Base-by-base conservation (phyloP, 2,329 filamentous ascomycete genomes). In the Pseudogymnoascus sp. region DNA sequence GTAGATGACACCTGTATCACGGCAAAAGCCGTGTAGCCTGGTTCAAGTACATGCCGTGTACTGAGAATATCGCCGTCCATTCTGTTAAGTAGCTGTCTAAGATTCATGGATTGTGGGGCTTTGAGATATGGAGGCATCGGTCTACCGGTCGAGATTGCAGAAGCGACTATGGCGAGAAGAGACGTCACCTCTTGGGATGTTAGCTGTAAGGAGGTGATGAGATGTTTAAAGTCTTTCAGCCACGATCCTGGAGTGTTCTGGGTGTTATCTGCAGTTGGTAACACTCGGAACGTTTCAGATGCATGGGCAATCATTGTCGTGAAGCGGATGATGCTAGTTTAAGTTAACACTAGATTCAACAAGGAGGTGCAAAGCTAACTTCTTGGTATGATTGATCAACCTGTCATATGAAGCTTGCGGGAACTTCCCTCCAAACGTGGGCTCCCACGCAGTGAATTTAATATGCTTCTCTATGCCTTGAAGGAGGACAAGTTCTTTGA, bases 371-470 rank as follows among this genome's bases (percentile, higher is more conserved):
- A 31, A 31, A 31, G 28, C 40, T 46, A 26, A 56, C 46, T 56
- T 56, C 46, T 56, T 11, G 14, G 46, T 56, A 56, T 56, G 46
- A n/a, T 56, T 22, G 19, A 56, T 22, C 19, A 56, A 22, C 28
- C 28, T 31, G 28, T 31, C 5, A 31, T 31, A 31, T 31, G 28
- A 31, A 31, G 28, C 28, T 31, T 31, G 28, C 28, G 28, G 28
- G 6, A 31, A 31, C 5, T 31, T 31, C 28, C 28, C 28, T 6
- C 28, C 46, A 12, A 91, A 79, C 0, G 83, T 84, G 0, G 89
- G 84, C 68, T 91, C 88, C 80, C 82, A 91, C 19, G 79, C 81
- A 24, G 88, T 79, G 68, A 89, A 89, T 2, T 75, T 78, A 1
- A 82, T 79, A 69, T 89, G 85, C 63, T 80, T 79, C 26, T 83